Evolutionary conservation across 139 green algal species (phyloP).

Genomic region (Ostreobium quekettii): DNA sequence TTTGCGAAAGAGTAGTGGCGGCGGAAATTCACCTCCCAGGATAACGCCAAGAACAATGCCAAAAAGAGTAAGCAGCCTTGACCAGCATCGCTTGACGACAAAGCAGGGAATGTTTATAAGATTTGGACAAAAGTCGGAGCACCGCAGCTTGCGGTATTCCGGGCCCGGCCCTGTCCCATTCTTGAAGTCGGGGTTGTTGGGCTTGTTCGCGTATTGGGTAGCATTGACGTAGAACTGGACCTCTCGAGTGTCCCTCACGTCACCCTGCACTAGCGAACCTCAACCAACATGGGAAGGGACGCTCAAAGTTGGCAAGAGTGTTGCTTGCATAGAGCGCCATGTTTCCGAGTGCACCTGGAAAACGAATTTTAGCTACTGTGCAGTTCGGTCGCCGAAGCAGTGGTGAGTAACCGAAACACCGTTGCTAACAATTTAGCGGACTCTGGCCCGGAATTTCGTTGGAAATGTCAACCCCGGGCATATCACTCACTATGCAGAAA

Average conservation of each 20-base stretch:
- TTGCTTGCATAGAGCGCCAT: too few species aligned
- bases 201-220: conserved; percentile 32
- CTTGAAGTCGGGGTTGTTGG: conserved; percentile 26
- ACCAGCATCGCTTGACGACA: conserved; percentile 35
- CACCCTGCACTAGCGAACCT: conserved; percentile 26
- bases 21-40: neutral
- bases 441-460: too few species aligned
- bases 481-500: too few species aligned
- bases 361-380: too few species aligned
- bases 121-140: conserved; percentile 33
- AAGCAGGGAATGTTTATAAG: conserved; percentile 37
- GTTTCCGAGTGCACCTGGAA: too few species aligned
- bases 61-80: conserved; percentile 16
- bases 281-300: conserved; percentile 17
- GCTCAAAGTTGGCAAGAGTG: too few species aligned
- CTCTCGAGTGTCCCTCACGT: conserved; percentile 18
- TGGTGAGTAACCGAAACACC: too few species aligned
- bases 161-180: conserved; percentile 29
- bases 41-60: conserved; percentile 10
- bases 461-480: too few species aligned
- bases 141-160: conserved; percentile 1
- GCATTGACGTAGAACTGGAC: conserved; percentile 55
- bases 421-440: too few species aligned
- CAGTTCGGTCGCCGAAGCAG: too few species aligned
- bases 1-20: too few species aligned